Conservation (phyloP, 805 yeast genomes). For the Komagataella pastoris region DNA sequence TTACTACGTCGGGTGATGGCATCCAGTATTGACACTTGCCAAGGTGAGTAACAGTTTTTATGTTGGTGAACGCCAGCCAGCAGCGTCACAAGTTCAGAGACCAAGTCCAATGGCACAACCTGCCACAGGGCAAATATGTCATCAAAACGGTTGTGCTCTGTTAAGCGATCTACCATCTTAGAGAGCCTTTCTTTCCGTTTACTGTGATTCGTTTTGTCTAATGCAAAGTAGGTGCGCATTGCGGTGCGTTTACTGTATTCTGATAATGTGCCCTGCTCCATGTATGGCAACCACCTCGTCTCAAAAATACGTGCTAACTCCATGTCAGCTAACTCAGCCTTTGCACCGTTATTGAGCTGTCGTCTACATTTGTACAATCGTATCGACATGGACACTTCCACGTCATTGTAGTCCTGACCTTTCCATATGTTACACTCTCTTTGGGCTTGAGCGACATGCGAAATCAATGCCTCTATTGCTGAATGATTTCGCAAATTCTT, state of each 20-base stretch:
- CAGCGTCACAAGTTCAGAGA: background rate
- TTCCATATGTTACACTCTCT: background rate
- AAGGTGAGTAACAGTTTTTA: background rate
- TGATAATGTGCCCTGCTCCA: background rate
- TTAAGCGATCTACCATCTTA: background rate
- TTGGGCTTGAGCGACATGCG: background rate
- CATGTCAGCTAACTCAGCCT: background rate
- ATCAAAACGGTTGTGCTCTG: background rate
- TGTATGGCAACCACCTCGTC: background rate
- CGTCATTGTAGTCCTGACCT: conserved; percentile 2
- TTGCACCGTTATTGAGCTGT: background rate
- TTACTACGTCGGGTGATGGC: background rate
- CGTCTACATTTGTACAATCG: conserved; percentile 2
- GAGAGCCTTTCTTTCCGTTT: background rate
- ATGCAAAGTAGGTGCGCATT: background rate
- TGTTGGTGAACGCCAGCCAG: background rate
- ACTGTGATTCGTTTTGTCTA: background rate
- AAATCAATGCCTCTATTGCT: background rate
- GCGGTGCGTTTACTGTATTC: background rate
- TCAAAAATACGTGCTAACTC: background rate
- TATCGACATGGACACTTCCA: background rate
- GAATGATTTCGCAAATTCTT: conserved; percentile 3
- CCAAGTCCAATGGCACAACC: background rate
- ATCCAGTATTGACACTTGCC: background rate
- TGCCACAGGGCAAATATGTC: background rate